Evolutionary conservation across 2,329 filamentous ascomycete genomes (phyloP).

Genomic region (Delphinella strobiligena): DNA sequence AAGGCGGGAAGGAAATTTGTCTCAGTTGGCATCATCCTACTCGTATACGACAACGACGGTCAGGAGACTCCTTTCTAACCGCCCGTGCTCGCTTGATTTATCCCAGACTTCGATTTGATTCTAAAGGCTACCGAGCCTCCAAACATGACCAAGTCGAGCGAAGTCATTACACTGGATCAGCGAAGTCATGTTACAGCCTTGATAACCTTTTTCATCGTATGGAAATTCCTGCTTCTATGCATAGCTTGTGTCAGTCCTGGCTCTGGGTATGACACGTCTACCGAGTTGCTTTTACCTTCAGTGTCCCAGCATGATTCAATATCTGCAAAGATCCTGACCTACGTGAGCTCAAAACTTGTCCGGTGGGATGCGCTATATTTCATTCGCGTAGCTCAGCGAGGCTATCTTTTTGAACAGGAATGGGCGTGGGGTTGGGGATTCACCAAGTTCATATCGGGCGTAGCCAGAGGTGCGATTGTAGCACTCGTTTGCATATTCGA

Average conservation of each 20-base stretch:
- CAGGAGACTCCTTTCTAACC: neutral
- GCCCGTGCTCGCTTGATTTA: too few relatives aligned
- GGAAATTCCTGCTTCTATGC: slow-evolving; percentile 56
- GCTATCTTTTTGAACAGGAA: slow-evolving; percentile 67
- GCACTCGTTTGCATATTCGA: too few relatives aligned
- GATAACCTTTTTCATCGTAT: slow-evolving; percentile 40
- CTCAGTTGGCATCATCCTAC: too few relatives aligned
- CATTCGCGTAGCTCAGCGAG: slow-evolving; percentile 47
- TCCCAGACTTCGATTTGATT: too few relatives aligned
- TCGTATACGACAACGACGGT: neutral
- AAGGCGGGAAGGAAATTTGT: too few relatives aligned
- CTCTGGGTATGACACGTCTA: slow-evolving; percentile 68
- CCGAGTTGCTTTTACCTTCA: slow-evolving; percentile 36
- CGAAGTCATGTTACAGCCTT: slow-evolving; percentile 11
- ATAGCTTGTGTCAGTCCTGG: slow-evolving; percentile 48
- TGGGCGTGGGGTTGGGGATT: slow-evolving; percentile 65
- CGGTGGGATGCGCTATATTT: slow-evolving; percentile 80
- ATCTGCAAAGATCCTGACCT: slow-evolving; percentile 16
- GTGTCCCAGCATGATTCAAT: slow-evolving; percentile 11
- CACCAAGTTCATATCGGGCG: slow-evolving; percentile 32
- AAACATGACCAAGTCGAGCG: too few relatives aligned
- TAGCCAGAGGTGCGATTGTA: slow-evolving; percentile 30
- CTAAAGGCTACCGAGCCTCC: too few relatives aligned
- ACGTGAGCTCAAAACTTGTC: slow-evolving; percentile 46
- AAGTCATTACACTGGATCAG: too few relatives aligned